phyloP scores from a whole-genome alignment of 139 green algal genomes.

The Edaphochlamys debaryana region DNA sequence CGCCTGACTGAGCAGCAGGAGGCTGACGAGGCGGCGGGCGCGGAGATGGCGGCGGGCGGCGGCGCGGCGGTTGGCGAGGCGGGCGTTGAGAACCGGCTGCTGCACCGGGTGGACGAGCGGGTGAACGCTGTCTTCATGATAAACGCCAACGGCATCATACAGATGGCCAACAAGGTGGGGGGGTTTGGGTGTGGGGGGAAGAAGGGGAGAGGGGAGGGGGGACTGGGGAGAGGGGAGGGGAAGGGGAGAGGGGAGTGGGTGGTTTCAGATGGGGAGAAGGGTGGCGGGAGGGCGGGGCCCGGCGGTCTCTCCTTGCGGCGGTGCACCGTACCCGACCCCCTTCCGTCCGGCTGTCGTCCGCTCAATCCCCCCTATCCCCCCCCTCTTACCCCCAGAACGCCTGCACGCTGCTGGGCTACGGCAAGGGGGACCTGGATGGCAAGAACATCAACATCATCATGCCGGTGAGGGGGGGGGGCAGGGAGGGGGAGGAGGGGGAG shows the following conservation, averaged over 20 bases:
- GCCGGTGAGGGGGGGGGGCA: no score
- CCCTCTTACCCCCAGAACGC: slow-evolving; percentile 4
- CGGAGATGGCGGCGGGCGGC: slow-evolving; percentile 21
- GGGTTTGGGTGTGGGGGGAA: neutral
- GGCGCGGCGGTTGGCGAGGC: slow-evolving; percentile 1
- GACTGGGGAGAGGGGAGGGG: no score
- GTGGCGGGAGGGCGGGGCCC: neutral
- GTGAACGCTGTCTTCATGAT: slow-evolving; percentile 52
- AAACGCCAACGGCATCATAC: slow-evolving; percentile 51
- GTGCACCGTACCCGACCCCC: no score
- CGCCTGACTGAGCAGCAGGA: slow-evolving; percentile 50
- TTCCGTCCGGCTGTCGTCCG: no score
- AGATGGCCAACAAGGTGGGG: slow-evolving; percentile 58
- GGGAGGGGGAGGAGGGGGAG: no score
- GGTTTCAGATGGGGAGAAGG: neutral
- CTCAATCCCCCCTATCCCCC: neutral
- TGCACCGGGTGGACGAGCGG: slow-evolving; percentile 52
- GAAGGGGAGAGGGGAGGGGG: no score
- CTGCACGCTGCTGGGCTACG: slow-evolving; percentile 52
- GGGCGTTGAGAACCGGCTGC: slow-evolving; percentile 7
- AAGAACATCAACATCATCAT: slow-evolving; percentile 70
- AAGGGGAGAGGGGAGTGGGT: slow-evolving; percentile 7
- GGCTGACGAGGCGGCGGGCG: slow-evolving; percentile 26
- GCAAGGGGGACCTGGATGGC: slow-evolving; percentile 64
- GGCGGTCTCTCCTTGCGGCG: no score